phyloP scores from a whole-genome alignment of 73 alveolate species.

The Paramecium primaurelia region DNA sequence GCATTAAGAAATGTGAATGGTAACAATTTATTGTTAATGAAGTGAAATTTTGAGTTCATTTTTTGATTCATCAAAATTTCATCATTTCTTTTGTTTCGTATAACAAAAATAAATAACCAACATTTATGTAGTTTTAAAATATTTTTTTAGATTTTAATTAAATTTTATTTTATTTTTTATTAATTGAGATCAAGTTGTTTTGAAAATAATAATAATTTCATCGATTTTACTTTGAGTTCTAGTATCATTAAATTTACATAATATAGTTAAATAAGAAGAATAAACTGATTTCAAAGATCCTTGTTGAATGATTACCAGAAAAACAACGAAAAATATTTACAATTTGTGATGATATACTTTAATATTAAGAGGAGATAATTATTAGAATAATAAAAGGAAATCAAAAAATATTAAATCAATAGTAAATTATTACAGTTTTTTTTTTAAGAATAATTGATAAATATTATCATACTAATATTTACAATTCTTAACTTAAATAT shows the following conservation, averaged over 20 bases:
- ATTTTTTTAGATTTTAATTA: background rate
- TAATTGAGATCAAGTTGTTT: background rate
- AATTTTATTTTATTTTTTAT: too few species aligned
- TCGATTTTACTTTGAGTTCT: background rate
- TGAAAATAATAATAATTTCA: too few species aligned
- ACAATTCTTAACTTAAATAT: too few species aligned
- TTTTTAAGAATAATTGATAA: too few species aligned
- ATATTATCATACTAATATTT: too few species aligned
- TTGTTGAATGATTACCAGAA: too few species aligned
- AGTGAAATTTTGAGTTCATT: background rate
- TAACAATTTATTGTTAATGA: background rate
- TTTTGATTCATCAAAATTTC: background rate
- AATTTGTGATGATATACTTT: background rate
- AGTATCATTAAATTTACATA: too few species aligned
- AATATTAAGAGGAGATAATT: background rate
- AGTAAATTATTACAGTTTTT: too few species aligned
- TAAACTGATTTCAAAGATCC: background rate
- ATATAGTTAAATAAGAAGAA: too few species aligned
- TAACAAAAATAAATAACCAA: background rate
- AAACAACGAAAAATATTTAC: too few species aligned
- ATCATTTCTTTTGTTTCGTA: background rate
- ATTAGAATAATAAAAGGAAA: background rate
- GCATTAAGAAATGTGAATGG: background rate
- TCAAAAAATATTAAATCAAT: too few species aligned
- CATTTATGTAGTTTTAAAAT: too few species aligned